Conservation (phyloP, 441 rosid genomes). For the Raphanus hybrid region DNA sequence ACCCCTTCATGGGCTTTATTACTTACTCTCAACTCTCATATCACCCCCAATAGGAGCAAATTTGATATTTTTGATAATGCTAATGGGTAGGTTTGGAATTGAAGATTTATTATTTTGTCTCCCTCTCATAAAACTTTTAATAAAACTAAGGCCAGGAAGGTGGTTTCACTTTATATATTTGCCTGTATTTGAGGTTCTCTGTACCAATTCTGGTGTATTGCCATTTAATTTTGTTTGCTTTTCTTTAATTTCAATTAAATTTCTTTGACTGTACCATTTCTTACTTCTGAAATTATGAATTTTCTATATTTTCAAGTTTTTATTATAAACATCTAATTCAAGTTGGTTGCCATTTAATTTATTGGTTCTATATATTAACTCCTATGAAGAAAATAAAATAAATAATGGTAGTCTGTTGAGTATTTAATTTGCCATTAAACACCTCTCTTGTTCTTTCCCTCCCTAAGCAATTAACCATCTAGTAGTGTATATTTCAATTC, state of each 20-base stretch:
- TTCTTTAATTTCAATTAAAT: slow-evolving; percentile 46
- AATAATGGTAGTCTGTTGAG: slow-evolving; percentile 42
- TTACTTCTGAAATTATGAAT: slow-evolving; percentile 25
- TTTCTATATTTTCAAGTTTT: neutral
- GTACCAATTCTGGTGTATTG: slow-evolving; percentile 47
- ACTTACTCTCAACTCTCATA: slow-evolving; percentile 10
- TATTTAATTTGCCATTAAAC: slow-evolving; percentile 54
- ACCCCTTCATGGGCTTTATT: slow-evolving; percentile 30
- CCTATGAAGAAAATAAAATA: slow-evolving; percentile 49
- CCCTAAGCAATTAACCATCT: slow-evolving; percentile 32
- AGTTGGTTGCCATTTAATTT: slow-evolving; percentile 75
- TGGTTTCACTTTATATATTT: slow-evolving; percentile 41
- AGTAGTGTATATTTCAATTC: slow-evolving; percentile 64
- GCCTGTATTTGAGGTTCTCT: slow-evolving; percentile 39
- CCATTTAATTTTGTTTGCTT: slow-evolving; percentile 50
- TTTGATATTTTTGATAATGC: neutral
- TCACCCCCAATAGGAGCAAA: slow-evolving; percentile 10
- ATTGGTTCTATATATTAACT: slow-evolving; percentile 69
- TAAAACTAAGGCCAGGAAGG: slow-evolving; percentile 42
- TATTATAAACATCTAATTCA: slow-evolving; percentile 41
- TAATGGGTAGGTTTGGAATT: slow-evolving; percentile 38
- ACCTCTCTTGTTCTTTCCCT: slow-evolving; percentile 43
- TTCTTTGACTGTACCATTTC: slow-evolving; percentile 43
- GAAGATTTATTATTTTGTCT: slow-evolving; percentile 39
- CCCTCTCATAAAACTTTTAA: slow-evolving; percentile 40